Evolutionary conservation across 805 yeast genomes (phyloP).

Genomic region (Hemisphaericaspora nanyangensis): DNA sequence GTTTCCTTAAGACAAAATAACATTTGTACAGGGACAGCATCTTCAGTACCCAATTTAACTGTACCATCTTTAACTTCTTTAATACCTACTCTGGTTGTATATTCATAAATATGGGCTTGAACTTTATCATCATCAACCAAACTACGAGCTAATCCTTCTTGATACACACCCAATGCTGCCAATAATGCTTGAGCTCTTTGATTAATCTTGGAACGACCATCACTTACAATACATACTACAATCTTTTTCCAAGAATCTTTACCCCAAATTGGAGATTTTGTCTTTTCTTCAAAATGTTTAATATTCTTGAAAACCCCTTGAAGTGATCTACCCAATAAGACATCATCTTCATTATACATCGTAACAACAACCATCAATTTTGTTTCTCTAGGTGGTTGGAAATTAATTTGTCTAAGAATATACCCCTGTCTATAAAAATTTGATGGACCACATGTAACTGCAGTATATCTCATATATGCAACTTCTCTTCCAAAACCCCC

Average conservation of each 20-base stretch:
- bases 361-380: constrained; percentile 61
- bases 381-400: constrained; percentile 50
- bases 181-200: constrained; percentile 60
- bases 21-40: constrained; percentile 60
- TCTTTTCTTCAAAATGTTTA: constrained; percentile 49
- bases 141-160: constrained; percentile 61
- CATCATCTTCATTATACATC: constrained; percentile 66
- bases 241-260: constrained; percentile 56
- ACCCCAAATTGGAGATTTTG: constrained; percentile 46
- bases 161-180: constrained; percentile 66
- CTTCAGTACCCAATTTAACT: constrained; percentile 48
- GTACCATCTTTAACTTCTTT: constrained; percentile 46
- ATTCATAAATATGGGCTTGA: constrained; percentile 65
- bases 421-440: constrained; percentile 56
- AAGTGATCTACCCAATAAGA: constrained; percentile 55
- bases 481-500: constrained; percentile 50
- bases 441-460: constrained; percentile 69
- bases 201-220: constrained; percentile 63
- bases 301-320: constrained; percentile 64
- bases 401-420: constrained; percentile 52
- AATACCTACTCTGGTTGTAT: constrained; percentile 56
- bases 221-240: constrained; percentile 60
- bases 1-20: constrained; percentile 59
- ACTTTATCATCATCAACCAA: constrained; percentile 57
- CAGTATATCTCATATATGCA: constrained; percentile 57